Evolutionary conservation across 768 basidiomycete species (phyloP), one percentile per base, ranked within the genome.

Genomic region (Crassisporium funariophilum): DNA sequence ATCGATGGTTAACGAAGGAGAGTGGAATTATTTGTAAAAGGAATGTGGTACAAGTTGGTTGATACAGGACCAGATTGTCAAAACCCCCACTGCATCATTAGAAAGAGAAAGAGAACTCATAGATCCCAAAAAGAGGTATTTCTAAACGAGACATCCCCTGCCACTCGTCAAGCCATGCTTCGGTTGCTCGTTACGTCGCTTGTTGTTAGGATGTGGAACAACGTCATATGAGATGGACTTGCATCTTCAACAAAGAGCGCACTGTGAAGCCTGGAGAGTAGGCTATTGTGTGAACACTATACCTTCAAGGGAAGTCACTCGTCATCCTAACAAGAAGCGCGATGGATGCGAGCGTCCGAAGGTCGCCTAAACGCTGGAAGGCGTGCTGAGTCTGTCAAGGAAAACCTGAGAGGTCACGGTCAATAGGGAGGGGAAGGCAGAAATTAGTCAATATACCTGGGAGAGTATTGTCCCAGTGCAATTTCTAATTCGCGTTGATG

Each of bases 171-270:
- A 82, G 75, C 82, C 82, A 75, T 79, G 70, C 84, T 83, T 83
- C 76, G 82, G 75, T 70, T 77, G 77, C 76, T 80, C 81, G 82
- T 77, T 82, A 79, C 82, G 73, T 80, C 78, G 81, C 77, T 81
- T 84, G 69, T 82, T 84, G 82, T 50, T 70, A 75, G 80, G 82
- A 73, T 79, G 83, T 61, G 61, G 72, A 81, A 76, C 62, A 74
- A 72, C 70, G 76, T 85, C 84, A 62, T 71, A 67, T 46, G 56
- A 65, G 68, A 63, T 50, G 54, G 53, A 57, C 57, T 67, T 60
- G 58, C 60, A 49, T 46, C 53, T 49, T 50, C 55, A 59, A 46
- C 50, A 38, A 55, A 46, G 27, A 42, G 5, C 15, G 37, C 11
- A 16, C 17, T 7, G 23, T 13, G 3, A 34, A 34, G 21, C 17